Conservation (phyloP, 1,284 basidiomycete species). For the Trichosporon ovoides region DNA sequence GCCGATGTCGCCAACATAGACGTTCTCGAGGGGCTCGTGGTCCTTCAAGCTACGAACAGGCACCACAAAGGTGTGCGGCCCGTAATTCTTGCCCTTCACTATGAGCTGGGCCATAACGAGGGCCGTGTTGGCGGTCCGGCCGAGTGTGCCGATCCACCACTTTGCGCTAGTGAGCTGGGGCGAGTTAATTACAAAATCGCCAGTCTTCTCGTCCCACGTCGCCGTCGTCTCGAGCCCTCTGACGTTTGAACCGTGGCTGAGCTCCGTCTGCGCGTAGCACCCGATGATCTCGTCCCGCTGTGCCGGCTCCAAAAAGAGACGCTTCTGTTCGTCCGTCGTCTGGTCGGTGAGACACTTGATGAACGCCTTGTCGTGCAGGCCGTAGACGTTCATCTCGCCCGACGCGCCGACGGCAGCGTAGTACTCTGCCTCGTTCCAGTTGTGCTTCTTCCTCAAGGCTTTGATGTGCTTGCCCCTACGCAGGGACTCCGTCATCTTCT, state of each 20-base stretch:
- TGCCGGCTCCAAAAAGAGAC: constrained; percentile 12
- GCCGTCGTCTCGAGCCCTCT: constrained; percentile 57
- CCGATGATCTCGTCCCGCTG: constrained; percentile 47
- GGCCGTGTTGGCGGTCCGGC: constrained; percentile 56
- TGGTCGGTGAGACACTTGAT: constrained; percentile 14
- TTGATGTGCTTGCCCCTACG: constrained; percentile 14
- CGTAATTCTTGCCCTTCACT: constrained; percentile 53
- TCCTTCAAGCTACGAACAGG: constrained; percentile 54
- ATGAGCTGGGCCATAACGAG: constrained; percentile 56
- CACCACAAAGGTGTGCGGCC: constrained; percentile 57
- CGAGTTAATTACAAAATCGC: constrained; percentile 53
- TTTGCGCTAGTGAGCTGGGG: constrained; percentile 52
- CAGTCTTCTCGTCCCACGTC: constrained; percentile 55
- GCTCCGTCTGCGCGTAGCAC: constrained; percentile 55
- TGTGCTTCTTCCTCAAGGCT: constrained; percentile 6
- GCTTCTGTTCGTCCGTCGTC: constrained; percentile 13
- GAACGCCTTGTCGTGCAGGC: constrained; percentile 16
- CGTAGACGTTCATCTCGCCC: constrained; percentile 12
- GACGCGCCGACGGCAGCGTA: not conserved
- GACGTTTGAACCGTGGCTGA: constrained; percentile 54
- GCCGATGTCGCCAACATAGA: constrained; percentile 57
- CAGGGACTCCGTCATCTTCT: constrained; percentile 9
- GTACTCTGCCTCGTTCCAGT: constrained; percentile 10
- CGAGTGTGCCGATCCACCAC: constrained; percentile 58
- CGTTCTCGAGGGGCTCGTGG: constrained; percentile 51